These are phyloP conservation scores for Macrophomina pseudophaseolina DNA, from an alignment of 2,329 filamentous ascomycete genomes.

Conservation along the genomic window DNA sequence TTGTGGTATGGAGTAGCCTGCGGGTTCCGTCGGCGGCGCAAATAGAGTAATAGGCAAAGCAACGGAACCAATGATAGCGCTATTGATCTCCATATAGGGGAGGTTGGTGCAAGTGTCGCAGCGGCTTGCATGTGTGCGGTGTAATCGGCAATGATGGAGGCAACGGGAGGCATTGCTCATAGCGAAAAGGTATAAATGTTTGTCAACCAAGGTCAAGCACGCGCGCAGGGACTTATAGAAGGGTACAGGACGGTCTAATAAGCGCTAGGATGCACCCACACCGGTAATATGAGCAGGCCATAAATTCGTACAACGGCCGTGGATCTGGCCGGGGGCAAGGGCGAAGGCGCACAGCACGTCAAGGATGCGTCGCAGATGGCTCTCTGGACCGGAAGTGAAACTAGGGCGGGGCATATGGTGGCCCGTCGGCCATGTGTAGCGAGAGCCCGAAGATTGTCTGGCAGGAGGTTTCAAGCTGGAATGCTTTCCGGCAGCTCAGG, in stretches of 20 bases:
- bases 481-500: slow-evolving; percentile 5
- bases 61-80: slow-evolving; percentile 7
- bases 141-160: slow-evolving; percentile 4
- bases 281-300: slow-evolving; percentile 1
- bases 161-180: slow-evolving; percentile 15
- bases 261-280: slow-evolving; percentile 21
- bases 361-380: slow-evolving; percentile 15
- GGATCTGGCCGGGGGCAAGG: slow-evolving; percentile 6
- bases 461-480: slow-evolving; percentile 14
- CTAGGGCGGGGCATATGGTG: slow-evolving; percentile 9
- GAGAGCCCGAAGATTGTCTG: background rate
- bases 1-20: background rate
- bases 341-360: slow-evolving; percentile 17
- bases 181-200: background rate
- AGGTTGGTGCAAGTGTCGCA: background rate
- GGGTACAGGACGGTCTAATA: slow-evolving; percentile 4
- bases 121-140: slow-evolving; percentile 10
- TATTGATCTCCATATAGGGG: background rate
- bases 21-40: slow-evolving; percentile 4
- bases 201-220: slow-evolving; percentile 9
- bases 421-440: slow-evolving; percentile 1
- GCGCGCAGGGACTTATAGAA: slow-evolving; percentile 18
- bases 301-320: slow-evolving; percentile 18
- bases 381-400: slow-evolving; percentile 18
- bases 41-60: slow-evolving; percentile 9